phyloP scores from a whole-genome alignment of 2,329 filamentous ascomycete genomes.

The Xylaria sp. region DNA sequence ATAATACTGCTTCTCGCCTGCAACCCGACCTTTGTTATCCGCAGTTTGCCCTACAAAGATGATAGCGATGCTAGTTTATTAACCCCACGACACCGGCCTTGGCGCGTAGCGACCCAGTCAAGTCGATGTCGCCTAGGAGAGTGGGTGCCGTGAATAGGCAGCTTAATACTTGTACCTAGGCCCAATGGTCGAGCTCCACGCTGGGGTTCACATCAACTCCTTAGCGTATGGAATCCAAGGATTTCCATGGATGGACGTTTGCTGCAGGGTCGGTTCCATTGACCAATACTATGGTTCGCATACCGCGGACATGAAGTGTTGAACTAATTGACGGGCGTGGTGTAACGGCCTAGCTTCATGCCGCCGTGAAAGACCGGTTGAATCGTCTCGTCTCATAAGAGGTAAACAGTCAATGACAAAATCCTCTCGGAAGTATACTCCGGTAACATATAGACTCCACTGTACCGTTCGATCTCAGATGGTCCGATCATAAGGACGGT shows the following conservation, averaged over 20 bases:
- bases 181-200: not conserved
- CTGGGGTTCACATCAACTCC: not conserved
- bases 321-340: not conserved
- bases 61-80: not conserved
- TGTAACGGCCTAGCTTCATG: not conserved
- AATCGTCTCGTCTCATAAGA: not conserved
- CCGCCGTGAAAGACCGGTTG: not conserved
- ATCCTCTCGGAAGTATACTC: too few relatives aligned
- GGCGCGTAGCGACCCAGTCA: not conserved
- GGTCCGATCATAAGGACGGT: too few relatives aligned
- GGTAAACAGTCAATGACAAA: not conserved
- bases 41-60: not conserved
- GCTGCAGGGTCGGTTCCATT: not conserved
- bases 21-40: not conserved
- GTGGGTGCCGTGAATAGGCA: not conserved
- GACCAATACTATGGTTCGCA: not conserved
- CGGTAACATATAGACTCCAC: too few relatives aligned
- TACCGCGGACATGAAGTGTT: not conserved
- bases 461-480: too few relatives aligned
- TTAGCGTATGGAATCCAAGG: not conserved
- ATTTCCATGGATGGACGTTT: not conserved
- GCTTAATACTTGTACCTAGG: not conserved
- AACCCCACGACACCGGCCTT: not conserved
- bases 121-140: not conserved
- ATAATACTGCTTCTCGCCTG: not conserved